phyloP scores from a whole-genome alignment of 169 alveolate species.

The Pseudocohnilembus persalinus region DNA sequence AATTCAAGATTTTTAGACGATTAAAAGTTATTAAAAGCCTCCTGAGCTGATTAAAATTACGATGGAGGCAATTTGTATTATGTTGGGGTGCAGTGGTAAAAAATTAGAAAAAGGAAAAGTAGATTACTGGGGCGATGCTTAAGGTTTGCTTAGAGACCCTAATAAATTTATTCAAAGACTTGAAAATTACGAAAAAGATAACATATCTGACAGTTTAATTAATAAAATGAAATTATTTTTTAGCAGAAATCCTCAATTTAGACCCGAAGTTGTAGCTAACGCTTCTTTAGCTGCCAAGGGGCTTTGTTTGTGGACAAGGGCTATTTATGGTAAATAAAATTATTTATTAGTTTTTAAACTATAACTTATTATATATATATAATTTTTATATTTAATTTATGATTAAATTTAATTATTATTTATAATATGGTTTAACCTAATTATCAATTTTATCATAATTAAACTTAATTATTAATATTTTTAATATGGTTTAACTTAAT shows the following conservation, averaged over 20 bases:
- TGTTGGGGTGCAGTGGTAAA: slow-evolving; percentile 52
- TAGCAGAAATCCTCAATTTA: slow-evolving; percentile 48
- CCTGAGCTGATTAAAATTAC: slow-evolving; percentile 78
- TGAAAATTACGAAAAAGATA: slow-evolving; percentile 49
- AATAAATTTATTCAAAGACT: slow-evolving; percentile 51
- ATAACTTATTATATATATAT: no score
- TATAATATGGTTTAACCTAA: no score
- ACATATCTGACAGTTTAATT: slow-evolving; percentile 63
- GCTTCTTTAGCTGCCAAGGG: slow-evolving; percentile 78
- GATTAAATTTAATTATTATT: no score
- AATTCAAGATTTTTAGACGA: slow-evolving; percentile 54
- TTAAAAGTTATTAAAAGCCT: slow-evolving; percentile 78
- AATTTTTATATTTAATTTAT: no score
- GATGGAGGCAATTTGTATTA: slow-evolving; percentile 83
- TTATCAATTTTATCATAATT: no score
- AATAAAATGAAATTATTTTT: slow-evolving; percentile 51
- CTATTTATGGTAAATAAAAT: no score
- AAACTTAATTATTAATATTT: no score
- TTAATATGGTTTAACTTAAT: no score
- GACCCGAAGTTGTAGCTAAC: slow-evolving; percentile 59
- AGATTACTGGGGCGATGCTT: slow-evolving; percentile 68
- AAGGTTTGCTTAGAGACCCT: slow-evolving; percentile 61
- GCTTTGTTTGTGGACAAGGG: slow-evolving; percentile 83
- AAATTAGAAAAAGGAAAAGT: slow-evolving; percentile 49
- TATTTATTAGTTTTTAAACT: no score